phyloP scores from a whole-genome alignment of 768 basidiomycete species.

The Cystofilobasidium ferigula region DNA sequence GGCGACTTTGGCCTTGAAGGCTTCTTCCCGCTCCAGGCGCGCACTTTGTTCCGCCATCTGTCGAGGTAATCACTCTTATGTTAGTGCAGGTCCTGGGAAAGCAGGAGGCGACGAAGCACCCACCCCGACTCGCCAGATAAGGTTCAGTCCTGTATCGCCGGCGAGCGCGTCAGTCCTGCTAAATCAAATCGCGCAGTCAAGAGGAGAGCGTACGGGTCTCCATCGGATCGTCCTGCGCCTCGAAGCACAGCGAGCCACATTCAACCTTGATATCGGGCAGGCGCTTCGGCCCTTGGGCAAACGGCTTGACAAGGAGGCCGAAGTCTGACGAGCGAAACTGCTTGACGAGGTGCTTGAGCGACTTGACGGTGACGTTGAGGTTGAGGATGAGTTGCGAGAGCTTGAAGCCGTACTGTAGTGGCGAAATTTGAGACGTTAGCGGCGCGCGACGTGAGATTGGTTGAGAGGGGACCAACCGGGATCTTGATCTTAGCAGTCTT shows the following conservation, averaged over 20 bases:
- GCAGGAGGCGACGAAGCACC: neutral
- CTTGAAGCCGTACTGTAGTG: conserved; percentile 49
- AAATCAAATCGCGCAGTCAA: neutral
- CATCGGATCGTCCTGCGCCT: conserved; percentile 73
- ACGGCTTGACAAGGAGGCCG: conserved; percentile 51
- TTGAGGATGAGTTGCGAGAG: conserved; percentile 67
- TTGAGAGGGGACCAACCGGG: conserved; percentile 39
- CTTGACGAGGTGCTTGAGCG: conserved; percentile 54
- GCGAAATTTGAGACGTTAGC: neutral
- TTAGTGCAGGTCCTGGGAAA: too few species aligned
- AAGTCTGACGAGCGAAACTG: conserved; percentile 50
- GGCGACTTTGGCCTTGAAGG: conserved; percentile 67
- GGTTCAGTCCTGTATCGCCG: conserved; percentile 43
- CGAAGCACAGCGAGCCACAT: conserved; percentile 55
- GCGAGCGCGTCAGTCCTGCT: neutral
- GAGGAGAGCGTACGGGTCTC: conserved; percentile 46
- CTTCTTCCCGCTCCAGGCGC: conserved; percentile 63
- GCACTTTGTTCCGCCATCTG: conserved; percentile 53
- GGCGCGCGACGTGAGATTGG: neutral
- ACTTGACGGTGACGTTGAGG: conserved; percentile 56
- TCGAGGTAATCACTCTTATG: neutral
- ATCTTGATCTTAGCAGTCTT: conserved; percentile 65
- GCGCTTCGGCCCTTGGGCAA: conserved; percentile 58
- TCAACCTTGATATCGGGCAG: conserved; percentile 54
- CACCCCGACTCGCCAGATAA: conserved; percentile 59